These are phyloP conservation scores for Cyberlindnera nakhonratchasimensis DNA, from an alignment of 805 yeast genomes.

Conservation along the genomic window DNA sequence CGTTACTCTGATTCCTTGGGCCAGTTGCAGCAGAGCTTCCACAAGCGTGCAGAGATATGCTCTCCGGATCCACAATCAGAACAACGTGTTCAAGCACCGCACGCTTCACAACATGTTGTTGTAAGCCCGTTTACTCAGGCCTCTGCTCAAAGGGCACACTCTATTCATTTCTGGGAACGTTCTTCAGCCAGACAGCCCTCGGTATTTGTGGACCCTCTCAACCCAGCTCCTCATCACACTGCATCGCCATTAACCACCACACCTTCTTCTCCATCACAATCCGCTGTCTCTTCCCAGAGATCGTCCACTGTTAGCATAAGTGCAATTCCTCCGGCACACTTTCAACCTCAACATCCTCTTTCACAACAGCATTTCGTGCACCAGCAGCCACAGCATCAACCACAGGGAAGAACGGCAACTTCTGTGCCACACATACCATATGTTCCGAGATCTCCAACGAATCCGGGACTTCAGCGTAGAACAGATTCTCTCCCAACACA, in stretches of 20 bases:
- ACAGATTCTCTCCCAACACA: conserved; percentile 21
- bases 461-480: conserved; percentile 10
- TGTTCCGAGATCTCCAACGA: conserved; percentile 6
- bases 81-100: conserved; percentile 3
- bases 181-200: conserved; percentile 26
- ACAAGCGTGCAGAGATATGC: conserved; percentile 18
- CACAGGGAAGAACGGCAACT: conserved; percentile 2
- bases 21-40: conserved; percentile 21
- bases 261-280: conserved; percentile 11
- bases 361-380: conserved; percentile 2
- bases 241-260: conserved; percentile 7
- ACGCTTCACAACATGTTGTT: background rate
- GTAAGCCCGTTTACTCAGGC: conserved; percentile 14
- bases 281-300: conserved; percentile 9
- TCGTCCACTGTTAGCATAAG: conserved; percentile 11
- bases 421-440: conserved; percentile 20
- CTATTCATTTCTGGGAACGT: conserved; percentile 28
- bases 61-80: conserved; percentile 8
- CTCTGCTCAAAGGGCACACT: conserved; percentile 16
- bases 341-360: conserved; percentile 8
- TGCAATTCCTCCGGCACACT: conserved; percentile 8
- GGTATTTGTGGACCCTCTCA: conserved; percentile 27
- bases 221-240: conserved; percentile 13
- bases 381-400: background rate
- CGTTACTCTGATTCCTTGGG: conserved; percentile 16